Evolutionary conservation across 2,329 filamentous ascomycete species (phyloP), one percentile per base, ranked within the genome.

Genomic region (Coniochaeta ligniaria): DNA sequence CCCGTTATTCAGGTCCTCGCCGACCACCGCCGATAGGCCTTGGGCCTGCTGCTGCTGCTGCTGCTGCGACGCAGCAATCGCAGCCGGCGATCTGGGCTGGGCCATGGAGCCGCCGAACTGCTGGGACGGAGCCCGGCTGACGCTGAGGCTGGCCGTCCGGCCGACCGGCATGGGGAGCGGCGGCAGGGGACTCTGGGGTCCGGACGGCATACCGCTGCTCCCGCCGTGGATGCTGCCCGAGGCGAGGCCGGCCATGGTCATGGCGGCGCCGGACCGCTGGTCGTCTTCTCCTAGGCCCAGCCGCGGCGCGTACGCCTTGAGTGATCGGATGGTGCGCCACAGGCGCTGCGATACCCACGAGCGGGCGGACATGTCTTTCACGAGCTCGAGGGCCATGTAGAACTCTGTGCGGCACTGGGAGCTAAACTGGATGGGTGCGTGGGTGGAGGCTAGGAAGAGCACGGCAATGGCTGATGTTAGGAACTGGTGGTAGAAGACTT

Each of bases 401-500:
- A 93, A 93, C 71, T 93, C 90, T 52, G 89, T 84, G 20, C 89
- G 82, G 64, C 88, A 91, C 26, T 80, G 73, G 11, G 81, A 77
- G 66, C 85, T 89, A 71, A 92, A 93, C 28, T 86, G 81, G 0
- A 88, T 82, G 0, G 90, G 89, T 0, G 88, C 88, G 68, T 93
- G 90, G 3, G 88, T 88, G 0, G 88, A 89, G 1, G 89, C 90
- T 1, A 93, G 80, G 69, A 93, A 92, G 14, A 93, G 77, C 3
- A 91, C 89, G 0, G 89, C 87, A 22, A 93, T 84, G 1, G 88
- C 87, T 0, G 88, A 90, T 1, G 88, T 86, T 22, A 93, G 78
- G 67, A 93, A 93, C 66, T 92, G 90, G 71, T 93, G 89, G 75
- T 92, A 92, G 70, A 91, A 89, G 7, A 88, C 84, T 72, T 92